Base-by-base conservation (phyloP, 2,329 filamentous ascomycete species). In the Chrysoporthe cubensis region DNA sequence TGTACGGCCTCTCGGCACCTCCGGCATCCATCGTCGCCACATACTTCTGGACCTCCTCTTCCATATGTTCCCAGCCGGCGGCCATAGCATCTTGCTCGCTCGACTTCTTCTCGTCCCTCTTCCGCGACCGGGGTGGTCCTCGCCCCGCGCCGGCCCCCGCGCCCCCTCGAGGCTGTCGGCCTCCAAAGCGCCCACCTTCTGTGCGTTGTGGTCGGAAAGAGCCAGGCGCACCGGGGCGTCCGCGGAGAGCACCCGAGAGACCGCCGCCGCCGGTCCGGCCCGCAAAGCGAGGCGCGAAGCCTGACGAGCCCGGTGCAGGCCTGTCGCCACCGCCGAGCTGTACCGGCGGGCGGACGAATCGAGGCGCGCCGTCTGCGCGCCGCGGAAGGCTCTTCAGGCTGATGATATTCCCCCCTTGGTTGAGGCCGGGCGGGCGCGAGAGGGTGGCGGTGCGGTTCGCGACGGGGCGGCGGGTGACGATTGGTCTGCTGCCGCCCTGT, bases 1-100 rank as follows among this genome's bases (percentile, higher is more conserved):
- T 73, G 72, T 75, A 83, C 18, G 70, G 21, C 44, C 69, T 67
- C 60, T 72, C 69, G 32, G 62, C 61, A 61, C 80, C 81, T 21
- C 66, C 66, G 14, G 67, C 44, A 42, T 65, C 52, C 64, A 73
- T 66, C 32, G 79, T 78, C 37, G 71, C 57, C 16, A 60, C 66
- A 52, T 76, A 71, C 3, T 76, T 9, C 57, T 75, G 75, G 37
- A 61, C 71, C 69, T 74, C 59, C 66, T 77, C 73, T 40, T 72
- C 68, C 16, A 72, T 64, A 62, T 59, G 37, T 32, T 66, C 64
- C 57, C 48, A n/a, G 34, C 50, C 59, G 4, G n/a, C 54, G 6
- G 11, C 26, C 26, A 43, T 48, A 7, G 21, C 66, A 43, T 18
- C 68, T 37, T 16, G 65, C 54, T 42, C 46, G 26, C 62, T 50